These are phyloP conservation scores for Triadica sebifera DNA, from an alignment of 345 rosid genomes.

Conservation along the genomic window DNA sequence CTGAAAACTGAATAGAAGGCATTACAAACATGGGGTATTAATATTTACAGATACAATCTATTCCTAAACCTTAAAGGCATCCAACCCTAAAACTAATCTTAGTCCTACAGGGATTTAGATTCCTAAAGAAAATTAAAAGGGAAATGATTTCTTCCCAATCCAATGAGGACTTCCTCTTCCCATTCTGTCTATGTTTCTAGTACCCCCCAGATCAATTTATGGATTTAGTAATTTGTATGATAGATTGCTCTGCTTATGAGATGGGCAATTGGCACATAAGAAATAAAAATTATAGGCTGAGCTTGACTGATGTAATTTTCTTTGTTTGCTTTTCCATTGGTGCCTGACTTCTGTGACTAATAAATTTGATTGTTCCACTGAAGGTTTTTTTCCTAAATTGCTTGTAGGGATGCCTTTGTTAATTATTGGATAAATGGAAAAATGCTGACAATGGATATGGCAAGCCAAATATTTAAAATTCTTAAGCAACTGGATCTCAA, in stretches of 20 bases:
- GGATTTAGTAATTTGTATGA: neutral
- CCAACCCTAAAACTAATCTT: neutral
- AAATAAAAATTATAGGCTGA: neutral
- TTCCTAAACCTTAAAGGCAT: neutral
- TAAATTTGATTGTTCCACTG: slow-evolving; percentile 1
- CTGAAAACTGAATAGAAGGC: too few species aligned
- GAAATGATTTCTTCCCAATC: neutral
- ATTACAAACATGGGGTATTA: too few species aligned
- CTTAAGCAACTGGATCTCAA: slow-evolving; percentile 70
- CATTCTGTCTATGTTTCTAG: neutral
- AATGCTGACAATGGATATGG: slow-evolving; percentile 73
- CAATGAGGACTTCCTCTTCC: neutral
- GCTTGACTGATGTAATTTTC: neutral
- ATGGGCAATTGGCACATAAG: neutral
- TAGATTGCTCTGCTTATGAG: neutral
- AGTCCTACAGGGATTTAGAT: neutral
- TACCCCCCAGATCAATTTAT: neutral
- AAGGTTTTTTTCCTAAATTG: slow-evolving; percentile 14
- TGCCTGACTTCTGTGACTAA: neutral
- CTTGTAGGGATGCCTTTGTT: slow-evolving; percentile 75
- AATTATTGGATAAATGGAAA: slow-evolving; percentile 74
- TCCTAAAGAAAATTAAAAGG: neutral
- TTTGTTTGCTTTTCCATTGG: neutral
- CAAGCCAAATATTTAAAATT: slow-evolving; percentile 69
- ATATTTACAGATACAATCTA: neutral